Evolutionary conservation across 1,284 basidiomycete species (phyloP), one percentile per base, ranked within the genome.

Genomic region (Cryptococcus neoformans): DNA sequence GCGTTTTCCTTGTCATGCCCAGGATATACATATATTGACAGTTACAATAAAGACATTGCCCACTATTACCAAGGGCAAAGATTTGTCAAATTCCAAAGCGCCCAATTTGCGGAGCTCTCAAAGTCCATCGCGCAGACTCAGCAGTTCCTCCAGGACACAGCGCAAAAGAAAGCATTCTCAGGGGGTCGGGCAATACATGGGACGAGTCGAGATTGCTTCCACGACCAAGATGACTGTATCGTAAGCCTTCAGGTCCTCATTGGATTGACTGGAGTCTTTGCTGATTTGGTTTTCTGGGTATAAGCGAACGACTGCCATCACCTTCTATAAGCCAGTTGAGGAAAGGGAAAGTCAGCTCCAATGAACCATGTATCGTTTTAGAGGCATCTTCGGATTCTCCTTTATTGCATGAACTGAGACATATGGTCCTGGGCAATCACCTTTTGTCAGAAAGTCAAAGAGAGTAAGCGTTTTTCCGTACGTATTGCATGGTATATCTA

Each of bases 401-500:
- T 11, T 21, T 50, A 4, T 14, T 50, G 4, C 17, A 39, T 8
- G 49, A 50, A 36, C 49, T 50, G 16, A 12, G 49, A 8, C 49
- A 50, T 38, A 50, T 50, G 49, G 49, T 50, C 39, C 38, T 50
- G n/a, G 49, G 49, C 11, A 40, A 50, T 16, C 36, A 50, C 49
- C 12, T 50, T 3, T 40, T 50, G 21, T 39, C n/a, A 10, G 49
- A 50, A 36, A 40, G 37, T 34, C 36, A 50, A n/a, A 50, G 40
- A 28, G 12, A n/a, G 49, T 50, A 35, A 48, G 46, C 46, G 16
- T 6, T 28, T 8, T 48, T 35, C 16, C 17, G 12, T 48, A 28
- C 5, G 14, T 28, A 16, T 46, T 28, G 21, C 21, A 21, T 21
- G 21, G 21, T 21, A 8, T 35, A 35, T 10, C 17, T 21, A 17